A percentile compares a stretch with the other conserved stretches of the same genome.
Conservation (phyloP, 352 stramenopile species). For the Phytophthora brassicae region DNA sequence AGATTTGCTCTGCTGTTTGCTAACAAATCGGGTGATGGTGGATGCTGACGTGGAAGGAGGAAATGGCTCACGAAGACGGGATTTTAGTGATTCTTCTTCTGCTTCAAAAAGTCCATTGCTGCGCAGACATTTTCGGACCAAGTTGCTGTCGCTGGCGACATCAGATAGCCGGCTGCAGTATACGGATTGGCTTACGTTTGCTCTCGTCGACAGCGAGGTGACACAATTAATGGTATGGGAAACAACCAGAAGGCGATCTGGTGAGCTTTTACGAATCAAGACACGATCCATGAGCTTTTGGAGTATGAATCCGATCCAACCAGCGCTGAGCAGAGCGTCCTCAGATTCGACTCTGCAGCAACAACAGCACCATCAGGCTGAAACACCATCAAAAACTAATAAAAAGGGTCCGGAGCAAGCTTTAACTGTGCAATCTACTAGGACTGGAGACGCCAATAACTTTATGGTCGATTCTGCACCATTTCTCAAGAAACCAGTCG, state of each 20-base stretch:
- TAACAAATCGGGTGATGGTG: slow-evolving; percentile 42
- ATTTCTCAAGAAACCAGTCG: slow-evolving; percentile 26
- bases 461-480: slow-evolving; percentile 22
- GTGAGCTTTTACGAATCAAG: slow-evolving; percentile 4
- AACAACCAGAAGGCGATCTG: slow-evolving; percentile 7
- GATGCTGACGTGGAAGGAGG: slow-evolving; percentile 17
- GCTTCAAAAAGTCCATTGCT: slow-evolving; percentile 50
- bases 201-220: slow-evolving; percentile 35
- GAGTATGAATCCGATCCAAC: slow-evolving; percentile 25
- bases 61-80: slow-evolving; percentile 3
- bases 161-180: slow-evolving; percentile 32
- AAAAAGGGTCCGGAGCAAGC: slow-evolving; percentile 7
- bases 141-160: slow-evolving; percentile 37
- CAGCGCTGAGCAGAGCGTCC: slow-evolving; percentile 16
- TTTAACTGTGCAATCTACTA: background rate
- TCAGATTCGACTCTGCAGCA: slow-evolving; percentile 29
- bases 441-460: slow-evolving; percentile 14
- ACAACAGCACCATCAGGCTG: slow-evolving; percentile 7
- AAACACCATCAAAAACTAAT: slow-evolving; percentile 1
- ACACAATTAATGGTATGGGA: slow-evolving; percentile 42
- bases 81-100: slow-evolving; percentile 12
- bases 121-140: slow-evolving; percentile 46
- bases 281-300: slow-evolving; percentile 27
- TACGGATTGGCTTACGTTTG: slow-evolving; percentile 41
- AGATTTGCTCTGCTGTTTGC: slow-evolving; percentile 60